Conservation (phyloP, 495 filamentous ascomycete genomes). For the Aspergillus egyptiacus region DNA sequence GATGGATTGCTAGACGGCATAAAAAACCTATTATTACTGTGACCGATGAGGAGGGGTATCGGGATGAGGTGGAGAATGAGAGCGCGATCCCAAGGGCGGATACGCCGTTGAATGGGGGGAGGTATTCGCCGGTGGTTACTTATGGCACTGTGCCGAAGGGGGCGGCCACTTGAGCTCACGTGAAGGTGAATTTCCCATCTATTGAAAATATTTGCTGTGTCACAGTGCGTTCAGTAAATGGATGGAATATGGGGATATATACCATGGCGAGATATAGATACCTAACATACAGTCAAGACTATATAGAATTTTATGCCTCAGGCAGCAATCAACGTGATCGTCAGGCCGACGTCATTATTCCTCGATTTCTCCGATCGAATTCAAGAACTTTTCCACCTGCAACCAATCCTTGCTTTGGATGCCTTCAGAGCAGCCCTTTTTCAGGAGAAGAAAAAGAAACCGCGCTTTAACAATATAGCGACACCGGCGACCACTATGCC, state of each 20-base stretch:
- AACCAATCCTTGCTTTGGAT: not conserved
- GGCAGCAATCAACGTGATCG: not conserved
- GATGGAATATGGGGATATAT: too few species aligned
- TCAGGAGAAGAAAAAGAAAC: too few species aligned
- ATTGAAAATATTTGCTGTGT: too few species aligned
- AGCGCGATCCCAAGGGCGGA: conserved; percentile 6
- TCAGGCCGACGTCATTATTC: not conserved
- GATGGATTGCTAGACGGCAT: conserved; percentile 47
- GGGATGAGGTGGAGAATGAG: conserved; percentile 15
- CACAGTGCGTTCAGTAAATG: too few species aligned
- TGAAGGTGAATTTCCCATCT: not conserved
- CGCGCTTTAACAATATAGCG: too few species aligned
- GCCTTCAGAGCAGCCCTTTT: too few species aligned
- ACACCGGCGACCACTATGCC: too few species aligned
- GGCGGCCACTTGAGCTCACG: not conserved
- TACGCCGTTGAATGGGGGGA: conserved; percentile 9
- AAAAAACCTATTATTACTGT: conserved; percentile 20
- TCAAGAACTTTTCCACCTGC: not conserved
- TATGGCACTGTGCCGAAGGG: conserved; percentile 15
- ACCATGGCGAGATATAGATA: not conserved
- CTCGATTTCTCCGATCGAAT: not conserved
- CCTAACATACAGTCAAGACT: not conserved
- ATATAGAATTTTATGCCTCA: not conserved
- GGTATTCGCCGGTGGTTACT: not conserved
- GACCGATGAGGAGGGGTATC: conserved; percentile 20